A percentile compares a stretch with the other conserved stretches of the same genome.
phyloP scores from a whole-genome alignment of 2,329 filamentous ascomycete genomes.

The Exophiala xenobiotica region DNA sequence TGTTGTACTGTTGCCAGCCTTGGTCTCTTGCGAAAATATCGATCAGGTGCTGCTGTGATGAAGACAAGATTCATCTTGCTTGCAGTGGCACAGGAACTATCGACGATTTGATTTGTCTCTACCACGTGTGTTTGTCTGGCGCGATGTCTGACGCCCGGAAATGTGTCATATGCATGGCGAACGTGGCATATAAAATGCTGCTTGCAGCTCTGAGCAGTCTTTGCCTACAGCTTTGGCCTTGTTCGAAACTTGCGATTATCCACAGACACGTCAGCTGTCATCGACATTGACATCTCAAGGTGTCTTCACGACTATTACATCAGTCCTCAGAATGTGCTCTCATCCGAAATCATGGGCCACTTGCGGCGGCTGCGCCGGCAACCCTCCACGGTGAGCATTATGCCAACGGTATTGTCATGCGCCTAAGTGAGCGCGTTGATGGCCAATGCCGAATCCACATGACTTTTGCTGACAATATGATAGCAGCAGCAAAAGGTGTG shows the following conservation, averaged over 20 bases:
- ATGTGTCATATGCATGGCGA: constrained; percentile 14
- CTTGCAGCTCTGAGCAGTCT: neutral
- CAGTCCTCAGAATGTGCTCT: constrained; percentile 14
- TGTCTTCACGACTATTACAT: neutral
- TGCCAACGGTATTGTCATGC: neutral
- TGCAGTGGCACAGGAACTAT: constrained; percentile 8
- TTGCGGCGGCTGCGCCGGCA: constrained; percentile 18
- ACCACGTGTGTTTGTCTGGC: neutral
- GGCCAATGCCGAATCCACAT: neutral
- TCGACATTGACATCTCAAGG: neutral
- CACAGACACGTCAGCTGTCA: neutral
- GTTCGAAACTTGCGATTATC: constrained; percentile 1
- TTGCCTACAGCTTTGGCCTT: constrained; percentile 1
- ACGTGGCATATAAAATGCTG: constrained; percentile 17
- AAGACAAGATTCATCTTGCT: neutral
- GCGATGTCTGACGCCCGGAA: neutral
- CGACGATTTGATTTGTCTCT: constrained; percentile 6
- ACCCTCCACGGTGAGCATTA: constrained; percentile 18
- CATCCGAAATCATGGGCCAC: constrained; percentile 14
- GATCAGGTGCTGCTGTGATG: constrained; percentile 1
- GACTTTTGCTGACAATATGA: neutral
- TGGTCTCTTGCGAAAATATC: neutral
- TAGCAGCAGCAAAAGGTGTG: neutral
- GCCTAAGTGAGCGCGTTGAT: no score
- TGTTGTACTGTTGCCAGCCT: constrained; percentile 2